A percentile compares a stretch with the other conserved stretches of the same genome.
phyloP scores from a whole-genome alignment of 2,329 filamentous ascomycete genomes.

The Thielaviopsis euricoi region DNA sequence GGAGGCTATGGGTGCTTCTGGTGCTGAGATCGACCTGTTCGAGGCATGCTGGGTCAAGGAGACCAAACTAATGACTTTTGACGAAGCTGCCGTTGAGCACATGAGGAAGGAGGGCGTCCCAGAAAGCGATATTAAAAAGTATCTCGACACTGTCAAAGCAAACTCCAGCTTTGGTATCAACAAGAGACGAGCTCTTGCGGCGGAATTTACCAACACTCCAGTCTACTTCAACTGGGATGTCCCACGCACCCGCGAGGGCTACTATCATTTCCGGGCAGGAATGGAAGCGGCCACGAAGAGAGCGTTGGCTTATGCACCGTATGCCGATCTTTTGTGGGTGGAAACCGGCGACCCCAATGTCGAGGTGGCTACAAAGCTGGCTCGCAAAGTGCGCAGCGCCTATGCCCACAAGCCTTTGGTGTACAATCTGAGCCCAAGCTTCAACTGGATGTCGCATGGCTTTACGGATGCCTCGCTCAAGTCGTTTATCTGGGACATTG shows the following conservation, averaged over 20 bases:
- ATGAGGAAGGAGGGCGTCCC: constrained; percentile 49
- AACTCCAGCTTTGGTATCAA: constrained; percentile 64
- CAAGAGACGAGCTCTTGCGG: constrained; percentile 57
- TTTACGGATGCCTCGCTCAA: constrained; percentile 70
- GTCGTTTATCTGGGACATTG: constrained; percentile 93
- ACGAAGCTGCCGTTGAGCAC: constrained; percentile 72
- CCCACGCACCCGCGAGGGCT: constrained; percentile 83
- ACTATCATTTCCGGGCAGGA: constrained; percentile 77
- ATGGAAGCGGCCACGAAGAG: constrained; percentile 82
- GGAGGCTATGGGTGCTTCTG: constrained; percentile 63
- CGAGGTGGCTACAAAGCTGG: constrained; percentile 57
- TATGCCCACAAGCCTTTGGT: constrained; percentile 76
- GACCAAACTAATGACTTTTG: constrained; percentile 75
- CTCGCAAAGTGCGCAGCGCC: constrained; percentile 52
- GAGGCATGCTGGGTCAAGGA: constrained; percentile 80
- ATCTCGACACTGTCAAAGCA: constrained; percentile 42
- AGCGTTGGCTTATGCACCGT: constrained; percentile 78
- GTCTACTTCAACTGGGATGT: constrained; percentile 82
- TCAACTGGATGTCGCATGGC: constrained; percentile 97
- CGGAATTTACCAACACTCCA: constrained; percentile 45
- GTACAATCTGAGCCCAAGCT: constrained; percentile 90
- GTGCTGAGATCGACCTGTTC: constrained; percentile 67
- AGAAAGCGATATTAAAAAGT: constrained; percentile 48
- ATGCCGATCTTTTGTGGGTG: constrained; percentile 90
- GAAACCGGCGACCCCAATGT: constrained; percentile 87